Percentiles rank a stretch among this genome's conserved stretches.
phyloP scores from a whole-genome alignment of 345 rosid species.

The Aurinia saxatilis region DNA sequence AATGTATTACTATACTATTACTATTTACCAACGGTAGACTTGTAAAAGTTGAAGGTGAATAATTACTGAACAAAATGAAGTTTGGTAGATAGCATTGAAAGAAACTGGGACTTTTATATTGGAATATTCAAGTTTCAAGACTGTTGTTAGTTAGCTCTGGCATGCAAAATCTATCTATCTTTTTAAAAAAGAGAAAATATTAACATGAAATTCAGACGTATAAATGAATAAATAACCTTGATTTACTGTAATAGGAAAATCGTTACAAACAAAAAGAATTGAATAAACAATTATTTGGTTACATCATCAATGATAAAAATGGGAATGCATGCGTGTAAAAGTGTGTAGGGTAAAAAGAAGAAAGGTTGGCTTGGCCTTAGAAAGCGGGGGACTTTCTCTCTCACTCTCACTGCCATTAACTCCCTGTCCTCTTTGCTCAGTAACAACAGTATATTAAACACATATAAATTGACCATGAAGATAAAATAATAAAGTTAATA shows the following conservation, averaged over 20 bases:
- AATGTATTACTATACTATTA: no score
- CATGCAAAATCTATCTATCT: neutral
- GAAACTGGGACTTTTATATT: neutral
- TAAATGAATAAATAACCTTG: neutral
- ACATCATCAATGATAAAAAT: slow-evolving; percentile 6
- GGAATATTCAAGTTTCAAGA: slow-evolving; percentile 21
- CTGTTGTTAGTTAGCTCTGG: slow-evolving; percentile 12
- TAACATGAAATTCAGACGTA: neutral
- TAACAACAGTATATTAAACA: neutral
- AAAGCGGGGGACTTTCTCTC: slow-evolving; percentile 27
- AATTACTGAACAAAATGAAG: neutral
- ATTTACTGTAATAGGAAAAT: neutral
- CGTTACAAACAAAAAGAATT: neutral
- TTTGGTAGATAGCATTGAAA: neutral
- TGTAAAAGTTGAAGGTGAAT: no score
- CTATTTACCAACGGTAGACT: no score
- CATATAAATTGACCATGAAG: neutral
- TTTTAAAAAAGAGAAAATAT: no score
- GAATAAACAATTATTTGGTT: neutral
- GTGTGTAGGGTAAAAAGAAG: slow-evolving; percentile 13
- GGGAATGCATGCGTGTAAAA: slow-evolving; percentile 2
- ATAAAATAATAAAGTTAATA: neutral
- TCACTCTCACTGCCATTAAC: slow-evolving; percentile 20
- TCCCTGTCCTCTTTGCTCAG: neutral
- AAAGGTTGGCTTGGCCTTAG: neutral